These are phyloP conservation scores for Salvia splendens DNA, from an alignment of 257 asterid genomes.

Conservation along the genomic window DNA sequence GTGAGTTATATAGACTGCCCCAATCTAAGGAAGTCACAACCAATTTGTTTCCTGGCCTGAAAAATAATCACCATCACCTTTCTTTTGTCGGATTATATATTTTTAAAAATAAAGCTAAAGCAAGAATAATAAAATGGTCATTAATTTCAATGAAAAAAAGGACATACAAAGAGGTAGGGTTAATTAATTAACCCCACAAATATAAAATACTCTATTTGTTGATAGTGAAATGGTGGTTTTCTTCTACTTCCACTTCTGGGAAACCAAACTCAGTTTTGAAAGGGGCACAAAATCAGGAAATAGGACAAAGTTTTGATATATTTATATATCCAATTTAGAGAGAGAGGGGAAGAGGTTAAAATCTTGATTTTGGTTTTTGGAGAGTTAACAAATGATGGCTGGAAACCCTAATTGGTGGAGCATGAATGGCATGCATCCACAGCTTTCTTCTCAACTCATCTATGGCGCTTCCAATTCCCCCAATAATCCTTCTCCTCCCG, in stretches of 20 bases:
- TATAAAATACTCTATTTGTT: constrained; percentile 38
- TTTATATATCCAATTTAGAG: neutral
- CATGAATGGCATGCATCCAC: constrained; percentile 53
- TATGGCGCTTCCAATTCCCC: constrained; percentile 37
- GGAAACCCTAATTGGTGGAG: constrained; percentile 99
- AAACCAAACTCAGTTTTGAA: constrained; percentile 43
- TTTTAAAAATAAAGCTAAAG: constrained; percentile 55
- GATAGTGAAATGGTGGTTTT: constrained; percentile 26
- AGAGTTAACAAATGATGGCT: constrained; percentile 62
- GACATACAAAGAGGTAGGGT: constrained; percentile 15
- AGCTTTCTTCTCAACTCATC: constrained; percentile 22
- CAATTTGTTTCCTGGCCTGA: constrained; percentile 54
- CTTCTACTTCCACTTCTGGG: constrained; percentile 33
- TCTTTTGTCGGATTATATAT: constrained; percentile 41
- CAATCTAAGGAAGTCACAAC: constrained; percentile 60
- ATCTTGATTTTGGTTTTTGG: too few relatives aligned
- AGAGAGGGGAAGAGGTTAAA: neutral
- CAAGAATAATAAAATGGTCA: constrained; percentile 36
- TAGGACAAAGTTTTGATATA: constrained; percentile 7
- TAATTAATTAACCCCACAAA: constrained; percentile 48
- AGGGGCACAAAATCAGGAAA: constrained; percentile 35
- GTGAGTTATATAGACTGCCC: constrained; percentile 29
- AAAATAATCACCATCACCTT: constrained; percentile 62
- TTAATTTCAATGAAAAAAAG: constrained; percentile 4
- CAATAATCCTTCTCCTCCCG: constrained; percentile 17